Conservation (phyloP, 805 yeast genomes). For the Wickerhamomyces silvicola region DNA sequence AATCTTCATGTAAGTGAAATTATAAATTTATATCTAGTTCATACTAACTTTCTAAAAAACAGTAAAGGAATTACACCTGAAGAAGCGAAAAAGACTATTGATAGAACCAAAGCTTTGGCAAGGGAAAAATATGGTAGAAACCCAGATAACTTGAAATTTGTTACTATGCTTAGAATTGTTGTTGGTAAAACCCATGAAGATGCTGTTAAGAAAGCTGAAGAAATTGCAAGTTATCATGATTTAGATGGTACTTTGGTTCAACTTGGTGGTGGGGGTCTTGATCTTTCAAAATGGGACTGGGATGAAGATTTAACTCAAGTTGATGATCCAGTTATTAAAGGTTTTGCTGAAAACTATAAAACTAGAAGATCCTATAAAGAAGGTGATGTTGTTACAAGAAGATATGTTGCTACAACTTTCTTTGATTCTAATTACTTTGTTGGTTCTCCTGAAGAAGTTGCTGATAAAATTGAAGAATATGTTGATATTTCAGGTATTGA, state of each 20-base stretch:
- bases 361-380: constrained; percentile 16
- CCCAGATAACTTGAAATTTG: constrained; percentile 31
- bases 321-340: constrained; percentile 22
- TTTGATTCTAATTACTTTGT: constrained; percentile 12
- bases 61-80: constrained; percentile 28
- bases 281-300: constrained; percentile 26
- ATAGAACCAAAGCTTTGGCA: constrained; percentile 26
- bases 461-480: constrained; percentile 33
- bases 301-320: constrained; percentile 27
- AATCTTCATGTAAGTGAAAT: constrained; percentile 32
- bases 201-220: constrained; percentile 27
- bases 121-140: constrained; percentile 27
- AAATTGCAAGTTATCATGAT: constrained; percentile 25
- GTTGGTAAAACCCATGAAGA: constrained; percentile 31
- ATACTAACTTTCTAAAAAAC: too few relatives aligned
- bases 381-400: constrained; percentile 7
- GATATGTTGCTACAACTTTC: constrained; percentile 18
- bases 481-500: constrained; percentile 32
- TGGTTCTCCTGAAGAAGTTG: constrained; percentile 31
- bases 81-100: constrained; percentile 23
- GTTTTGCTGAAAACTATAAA: constrained; percentile 23
- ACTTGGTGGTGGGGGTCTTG: constrained; percentile 35
- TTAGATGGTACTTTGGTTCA: constrained; percentile 33
- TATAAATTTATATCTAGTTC: too few relatives aligned
- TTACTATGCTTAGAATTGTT: constrained; percentile 29